These are phyloP conservation scores for Gymnopilus dilepis DNA, from an alignment of 768 basidiomycete genomes.

Conservation along the genomic window DNA sequence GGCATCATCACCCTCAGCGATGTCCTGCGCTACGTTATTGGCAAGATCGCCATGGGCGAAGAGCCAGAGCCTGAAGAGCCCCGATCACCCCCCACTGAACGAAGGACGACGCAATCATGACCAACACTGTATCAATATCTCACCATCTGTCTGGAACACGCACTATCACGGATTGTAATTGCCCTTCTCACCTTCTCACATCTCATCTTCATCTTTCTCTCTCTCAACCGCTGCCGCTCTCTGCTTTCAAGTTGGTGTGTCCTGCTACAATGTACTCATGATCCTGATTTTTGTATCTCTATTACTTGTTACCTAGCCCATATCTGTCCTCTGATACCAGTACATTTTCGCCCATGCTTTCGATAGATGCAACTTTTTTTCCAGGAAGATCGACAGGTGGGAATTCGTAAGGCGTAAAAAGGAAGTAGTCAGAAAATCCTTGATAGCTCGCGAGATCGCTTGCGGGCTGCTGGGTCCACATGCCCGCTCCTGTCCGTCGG, in stretches of 20 bases:
- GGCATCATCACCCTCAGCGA: slow-evolving; percentile 91
- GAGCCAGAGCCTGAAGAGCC: slow-evolving; percentile 36
- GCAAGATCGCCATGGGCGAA: slow-evolving; percentile 60
- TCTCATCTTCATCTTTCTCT: no score
- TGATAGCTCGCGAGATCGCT: no score
- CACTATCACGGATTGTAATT: slow-evolving; percentile 16
- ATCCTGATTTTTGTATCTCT: slow-evolving; percentile 17
- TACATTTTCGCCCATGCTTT: background rate
- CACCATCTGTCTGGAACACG: background rate
- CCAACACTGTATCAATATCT: background rate
- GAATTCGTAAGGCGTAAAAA: background rate
- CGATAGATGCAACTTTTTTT: background rate
- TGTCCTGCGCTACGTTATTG: slow-evolving; percentile 83
- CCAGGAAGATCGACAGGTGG: background rate
- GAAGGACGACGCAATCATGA: slow-evolving; percentile 15
- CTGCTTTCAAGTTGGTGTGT: slow-evolving; percentile 7
- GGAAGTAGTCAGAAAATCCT: no score
- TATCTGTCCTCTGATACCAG: slow-evolving; percentile 7
- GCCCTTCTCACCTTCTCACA: background rate
- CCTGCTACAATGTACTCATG: slow-evolving; percentile 15
- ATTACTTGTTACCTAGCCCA: slow-evolving; percentile 8
- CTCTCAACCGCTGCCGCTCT: background rate
- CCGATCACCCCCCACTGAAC: slow-evolving; percentile 21
- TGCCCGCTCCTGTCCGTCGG: no score
- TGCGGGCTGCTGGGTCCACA: no score